Percentiles rank a stretch among this genome's conserved stretches.
Conservation (phyloP, 2,329 filamentous ascomycete species). For the Diaporthe velutina region DNA sequence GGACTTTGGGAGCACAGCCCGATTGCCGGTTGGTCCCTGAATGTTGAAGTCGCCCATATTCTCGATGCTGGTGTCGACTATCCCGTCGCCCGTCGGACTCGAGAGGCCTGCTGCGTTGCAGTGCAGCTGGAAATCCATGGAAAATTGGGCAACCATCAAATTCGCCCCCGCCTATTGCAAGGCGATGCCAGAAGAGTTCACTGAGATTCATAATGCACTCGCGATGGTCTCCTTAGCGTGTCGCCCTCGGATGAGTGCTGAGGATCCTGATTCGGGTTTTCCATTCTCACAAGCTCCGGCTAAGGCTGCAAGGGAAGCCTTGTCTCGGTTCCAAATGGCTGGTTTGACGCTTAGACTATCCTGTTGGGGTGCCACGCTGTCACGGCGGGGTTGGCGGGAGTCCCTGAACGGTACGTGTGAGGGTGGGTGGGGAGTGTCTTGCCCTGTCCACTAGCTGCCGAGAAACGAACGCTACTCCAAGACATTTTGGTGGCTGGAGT, state of each 20-base stretch:
- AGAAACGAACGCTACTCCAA: not conserved
- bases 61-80: not conserved
- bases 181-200: slow-evolving; percentile 27
- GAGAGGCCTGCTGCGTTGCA: not conserved
- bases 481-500: slow-evolving; percentile 13
- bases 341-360: slow-evolving; percentile 23
- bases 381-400: slow-evolving; percentile 28
- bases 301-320: not conserved
- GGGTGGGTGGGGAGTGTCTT: slow-evolving; percentile 18
- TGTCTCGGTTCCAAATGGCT: slow-evolving; percentile 33
- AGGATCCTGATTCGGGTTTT: slow-evolving; percentile 28
- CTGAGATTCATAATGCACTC: not conserved
- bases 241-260: not conserved
- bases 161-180: not conserved
- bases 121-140: not conserved
- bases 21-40: slow-evolving; percentile 9
- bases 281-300: slow-evolving; percentile 10
- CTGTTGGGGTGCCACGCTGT: slow-evolving; percentile 29
- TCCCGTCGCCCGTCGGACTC: not conserved
- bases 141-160: slow-evolving; percentile 11
- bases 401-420: slow-evolving; percentile 23
- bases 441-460: slow-evolving; percentile 18
- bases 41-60: not conserved
- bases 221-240: not conserved
- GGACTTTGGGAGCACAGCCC: slow-evolving; percentile 26